Evolutionary conservation across 805 yeast species (phyloP).

Genomic region (Candida caryicola): DNA sequence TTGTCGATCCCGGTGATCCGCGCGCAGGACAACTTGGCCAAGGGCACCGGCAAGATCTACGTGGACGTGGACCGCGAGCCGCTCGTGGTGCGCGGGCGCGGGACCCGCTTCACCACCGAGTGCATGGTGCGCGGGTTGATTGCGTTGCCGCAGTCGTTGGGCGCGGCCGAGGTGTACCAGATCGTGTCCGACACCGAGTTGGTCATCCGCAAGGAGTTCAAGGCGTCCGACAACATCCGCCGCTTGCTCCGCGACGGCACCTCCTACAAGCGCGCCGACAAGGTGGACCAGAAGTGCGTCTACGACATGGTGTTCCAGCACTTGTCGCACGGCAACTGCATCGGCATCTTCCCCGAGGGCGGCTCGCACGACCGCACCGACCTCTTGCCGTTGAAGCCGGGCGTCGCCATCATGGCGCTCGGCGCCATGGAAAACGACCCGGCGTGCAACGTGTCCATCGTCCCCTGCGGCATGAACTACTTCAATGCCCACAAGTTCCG

Average conservation of each 20-base stretch:
- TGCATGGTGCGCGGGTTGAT: constrained; percentile 65
- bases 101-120: constrained; percentile 63
- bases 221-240: constrained; percentile 43
- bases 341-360: constrained; percentile 97
- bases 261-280: constrained; percentile 67
- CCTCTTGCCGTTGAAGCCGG: constrained; percentile 88
- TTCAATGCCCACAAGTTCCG: constrained; percentile 95
- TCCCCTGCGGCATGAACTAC: constrained; percentile 97
- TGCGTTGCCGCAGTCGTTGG: constrained; percentile 75
- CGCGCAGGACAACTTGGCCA: constrained; percentile 78
- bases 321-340: constrained; percentile 71
- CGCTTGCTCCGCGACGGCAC: constrained; percentile 51
- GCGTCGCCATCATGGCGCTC: constrained; percentile 96
- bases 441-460: constrained; percentile 74
- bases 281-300: constrained; percentile 82
- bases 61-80: constrained; percentile 54
- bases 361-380: constrained; percentile 97
- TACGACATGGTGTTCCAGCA: constrained; percentile 84
- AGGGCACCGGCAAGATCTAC: constrained; percentile 65
- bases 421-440: constrained; percentile 87
- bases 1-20: constrained; percentile 88
- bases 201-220: constrained; percentile 66
- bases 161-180: constrained; percentile 67
- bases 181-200: constrained; percentile 73
- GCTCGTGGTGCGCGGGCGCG: constrained; percentile 56